Evolutionary conservation across 1,284 basidiomycete species (phyloP), one percentile per base, ranked within the genome.

Genomic region (Boletus semigastroideus): DNA sequence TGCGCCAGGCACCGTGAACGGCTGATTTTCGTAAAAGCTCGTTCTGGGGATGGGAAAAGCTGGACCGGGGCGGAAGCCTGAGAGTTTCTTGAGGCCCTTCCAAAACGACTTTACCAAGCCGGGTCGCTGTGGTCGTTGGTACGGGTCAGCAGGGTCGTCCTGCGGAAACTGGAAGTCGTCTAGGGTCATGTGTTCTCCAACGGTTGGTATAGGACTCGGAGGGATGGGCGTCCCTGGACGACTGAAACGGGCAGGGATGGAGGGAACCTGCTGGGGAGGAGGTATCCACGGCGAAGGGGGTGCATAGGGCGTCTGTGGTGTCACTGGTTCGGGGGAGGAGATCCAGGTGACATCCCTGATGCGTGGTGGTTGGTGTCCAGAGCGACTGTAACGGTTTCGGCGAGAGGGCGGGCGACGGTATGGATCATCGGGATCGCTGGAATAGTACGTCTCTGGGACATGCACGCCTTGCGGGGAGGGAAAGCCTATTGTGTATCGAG

Each of bases 181-280:
- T 8, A 68, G 36, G 3, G 20, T 33, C 63, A 65, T 65, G 22
- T 61, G 66, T 34, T 68, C 63, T n/a, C 62, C 63, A 13, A 68
- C 62, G 1, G 66, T 63, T 2, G 54, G 54, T 11, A 43, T 51
- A 2, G 63, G 61, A 17, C 61, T 63, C 9, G 64, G 53, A 1
- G 52, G 46, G 8, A 45, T 30, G 28, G 25, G 57, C 13, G 51
- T 48, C 8, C 31, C 16, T 12, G 57, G 59, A 16, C 62, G 51
- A 27, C n/a, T n/a, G n/a, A n/a, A n/a, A n/a, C 43, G 49, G 4
- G 38, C 25, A 9, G 56, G 53, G 4, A 54, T 41, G 13, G 53
- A 51, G 1, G 50, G 53, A 2, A 8, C 42, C 5, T 38, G 58
- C 5, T 42, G 25, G 20, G 45, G 13, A 20, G 42, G 20, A 48